Evolutionary conservation across 2,329 filamentous ascomycete species (phyloP), one percentile per base, ranked within the genome.

Genomic region (Sordariomycetes sp.): DNA sequence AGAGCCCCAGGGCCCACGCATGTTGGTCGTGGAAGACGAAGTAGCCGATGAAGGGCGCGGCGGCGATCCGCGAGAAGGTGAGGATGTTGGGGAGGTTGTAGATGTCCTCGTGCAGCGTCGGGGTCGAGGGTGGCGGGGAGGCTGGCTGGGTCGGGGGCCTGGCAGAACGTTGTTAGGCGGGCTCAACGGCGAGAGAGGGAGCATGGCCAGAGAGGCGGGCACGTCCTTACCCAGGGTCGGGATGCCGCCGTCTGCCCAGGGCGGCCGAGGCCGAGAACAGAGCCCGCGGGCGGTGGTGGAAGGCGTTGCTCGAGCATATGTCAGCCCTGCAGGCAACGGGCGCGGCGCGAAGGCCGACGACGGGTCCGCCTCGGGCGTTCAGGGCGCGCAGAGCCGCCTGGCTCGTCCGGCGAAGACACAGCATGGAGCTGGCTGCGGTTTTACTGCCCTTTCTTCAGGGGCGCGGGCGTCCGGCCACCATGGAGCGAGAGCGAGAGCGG

Each of bases 41-140:
- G 69, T 96, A 97, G 59, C 93, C 94, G 53, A 97, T 84, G 34
- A 88, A 78, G 0, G 94, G 94, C 1, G 94, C 89, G 1, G 89
- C 87, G 55, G 89, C 69, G 46, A 99, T 82, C 2, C 94, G 88
- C 2, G 90, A 89, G 64, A 93, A 86, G 1, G 94, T 99, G 57
- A 99, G 80, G 61, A 96, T 79, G 69, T 99, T 99, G 48, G 94
- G 94, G n/a, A 99, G 69, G 40, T 90, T 99, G 76, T 96, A 97
- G 68, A 99, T 96, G 68, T 99, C 91, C 73, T 99, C 94, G 69
- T 87, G 89, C 10, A 70, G 46, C 16, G 59, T 59, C 22, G 58
- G 53, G 11, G 55, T 28, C 12, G 55, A 34, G 5, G 55, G 12
- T 11, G 55, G 6, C 3, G 34, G 11, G 12, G 46, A 7, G n/a